phyloP scores from a whole-genome alignment of 176 grass and related monocot genomes.

The Oryza australiensis region DNA sequence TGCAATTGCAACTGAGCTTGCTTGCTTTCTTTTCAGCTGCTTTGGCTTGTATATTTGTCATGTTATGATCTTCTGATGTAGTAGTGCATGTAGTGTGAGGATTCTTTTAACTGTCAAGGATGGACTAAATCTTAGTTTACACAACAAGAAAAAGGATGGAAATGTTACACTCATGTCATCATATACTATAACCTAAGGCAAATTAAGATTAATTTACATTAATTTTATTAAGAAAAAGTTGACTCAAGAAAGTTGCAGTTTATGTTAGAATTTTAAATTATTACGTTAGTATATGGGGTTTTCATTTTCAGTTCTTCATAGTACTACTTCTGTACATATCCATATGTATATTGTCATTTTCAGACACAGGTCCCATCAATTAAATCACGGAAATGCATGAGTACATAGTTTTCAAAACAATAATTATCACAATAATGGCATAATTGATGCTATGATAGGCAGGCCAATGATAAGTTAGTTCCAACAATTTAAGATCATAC shows the following conservation, averaged over 20 bases:
- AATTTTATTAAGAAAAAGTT: not conserved
- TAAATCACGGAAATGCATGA: constrained; percentile 41
- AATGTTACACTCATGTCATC: not conserved
- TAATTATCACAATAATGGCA: constrained; percentile 44
- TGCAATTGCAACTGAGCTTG: constrained; percentile 4
- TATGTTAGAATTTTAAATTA: not conserved
- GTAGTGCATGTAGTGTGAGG: not conserved
- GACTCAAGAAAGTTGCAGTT: not conserved
- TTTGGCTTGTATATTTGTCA: constrained; percentile 4
- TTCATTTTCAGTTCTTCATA: not conserved
- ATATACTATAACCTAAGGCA: not conserved
- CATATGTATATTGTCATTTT: constrained; percentile 24
- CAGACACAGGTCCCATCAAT: constrained; percentile 29
- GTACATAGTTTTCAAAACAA: constrained; percentile 49
- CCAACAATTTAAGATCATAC: constrained; percentile 49
- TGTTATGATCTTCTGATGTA: not conserved
- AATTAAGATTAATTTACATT: not conserved
- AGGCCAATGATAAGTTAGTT: constrained; percentile 63
- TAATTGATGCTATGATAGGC: constrained; percentile 45
- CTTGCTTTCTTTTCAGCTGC: not conserved
- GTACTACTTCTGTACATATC: not conserved
- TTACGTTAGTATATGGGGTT: not conserved
- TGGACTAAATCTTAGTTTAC: not conserved
- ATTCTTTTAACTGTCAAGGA: not conserved
- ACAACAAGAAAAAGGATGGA: not conserved